Evolutionary conservation across 495 filamentous ascomycete genomes (phyloP).

Genomic region (Aspergillus asperescens): DNA sequence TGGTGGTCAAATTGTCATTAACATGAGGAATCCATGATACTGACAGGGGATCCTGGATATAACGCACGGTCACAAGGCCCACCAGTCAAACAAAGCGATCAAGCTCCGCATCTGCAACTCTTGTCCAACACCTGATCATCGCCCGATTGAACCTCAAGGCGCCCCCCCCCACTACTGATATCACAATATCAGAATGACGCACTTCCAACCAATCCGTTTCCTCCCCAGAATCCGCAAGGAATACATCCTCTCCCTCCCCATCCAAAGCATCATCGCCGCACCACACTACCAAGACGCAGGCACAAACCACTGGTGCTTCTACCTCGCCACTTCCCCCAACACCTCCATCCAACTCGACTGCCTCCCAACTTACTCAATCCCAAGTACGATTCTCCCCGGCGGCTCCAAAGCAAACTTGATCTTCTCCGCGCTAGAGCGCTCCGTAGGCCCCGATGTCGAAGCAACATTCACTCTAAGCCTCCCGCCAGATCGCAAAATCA

Average conservation of each 20-base stretch:
- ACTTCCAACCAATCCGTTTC: constrained; percentile 11
- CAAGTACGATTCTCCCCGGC: constrained; percentile 4
- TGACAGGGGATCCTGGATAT: too few relatives aligned
- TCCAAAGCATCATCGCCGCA: neutral
- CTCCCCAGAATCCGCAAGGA: constrained; percentile 5
- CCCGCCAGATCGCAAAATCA: neutral
- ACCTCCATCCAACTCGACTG: constrained; percentile 8
- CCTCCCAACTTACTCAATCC: constrained; percentile 5
- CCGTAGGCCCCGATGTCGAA: constrained; percentile 1
- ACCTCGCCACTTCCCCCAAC: neutral
- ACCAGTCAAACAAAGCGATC: too few relatives aligned
- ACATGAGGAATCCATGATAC: too few relatives aligned
- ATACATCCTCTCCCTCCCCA: constrained; percentile 8
- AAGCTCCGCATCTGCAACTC: neutral
- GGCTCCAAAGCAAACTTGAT: constrained; percentile 12
- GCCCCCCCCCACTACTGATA: too few relatives aligned
- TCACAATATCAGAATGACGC: neutral
- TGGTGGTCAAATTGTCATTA: too few relatives aligned
- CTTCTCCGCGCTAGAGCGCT: constrained; percentile 10
- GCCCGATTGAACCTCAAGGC: too few relatives aligned
- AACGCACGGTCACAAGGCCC: too few relatives aligned
- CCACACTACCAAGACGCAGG: constrained; percentile 1
- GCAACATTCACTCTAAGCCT: constrained; percentile 18
- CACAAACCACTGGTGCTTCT: constrained; percentile 21
- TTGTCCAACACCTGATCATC: neutral